Evolutionary conservation across 192 early-diverging fungal genomes (phyloP), one percentile per base, ranked within the genome.

Genomic region (Coemansia sp.): DNA sequence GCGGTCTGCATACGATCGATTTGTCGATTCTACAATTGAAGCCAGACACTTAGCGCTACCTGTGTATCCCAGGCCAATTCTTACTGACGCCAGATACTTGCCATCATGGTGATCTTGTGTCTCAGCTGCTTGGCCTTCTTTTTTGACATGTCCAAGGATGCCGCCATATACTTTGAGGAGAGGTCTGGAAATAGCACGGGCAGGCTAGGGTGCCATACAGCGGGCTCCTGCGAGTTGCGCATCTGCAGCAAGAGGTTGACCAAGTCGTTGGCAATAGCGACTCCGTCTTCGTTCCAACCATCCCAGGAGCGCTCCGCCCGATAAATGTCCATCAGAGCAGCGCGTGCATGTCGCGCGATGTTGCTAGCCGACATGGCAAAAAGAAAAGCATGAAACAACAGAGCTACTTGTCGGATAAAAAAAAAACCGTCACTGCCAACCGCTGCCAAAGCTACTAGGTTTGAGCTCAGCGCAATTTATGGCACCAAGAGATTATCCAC

Each of bases 121-220:
- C 38, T 13, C 11, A 74, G 73, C 48, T 65, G 67, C 18, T 64
- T 43, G 0, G 69, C 38, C 31, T 67, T 69, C 9, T 60, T 24
- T 24, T 31, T 36, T 9, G 66, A 26, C 23, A n/a, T 40, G 1
- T 46, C 33, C 3, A 67, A 5, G 4, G 67, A 48, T 4, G 67
- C 63, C 5, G 39, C 55, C 4, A 69, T 61, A 34, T 61, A 79
- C 28, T 61, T 73, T 37, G 8, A 24, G 0, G 67, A 20, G 11
- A 79, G 58, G 31, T 73, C 77, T 0, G 71, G 71, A 67, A 79
- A 79, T 53, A 73, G 60, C 10, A 20, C 51, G 9, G 58, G 46
- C 11, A 73, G 16, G 36, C 71, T 79, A 7, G 77, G 77, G 57
- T 79, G 77, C 77, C 77, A 79, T 40, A 70, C 71, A 3, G 61